These are phyloP conservation scores for Geotrichum carabidarum DNA, from an alignment of 1,139 yeast species.

Conservation along the genomic window DNA sequence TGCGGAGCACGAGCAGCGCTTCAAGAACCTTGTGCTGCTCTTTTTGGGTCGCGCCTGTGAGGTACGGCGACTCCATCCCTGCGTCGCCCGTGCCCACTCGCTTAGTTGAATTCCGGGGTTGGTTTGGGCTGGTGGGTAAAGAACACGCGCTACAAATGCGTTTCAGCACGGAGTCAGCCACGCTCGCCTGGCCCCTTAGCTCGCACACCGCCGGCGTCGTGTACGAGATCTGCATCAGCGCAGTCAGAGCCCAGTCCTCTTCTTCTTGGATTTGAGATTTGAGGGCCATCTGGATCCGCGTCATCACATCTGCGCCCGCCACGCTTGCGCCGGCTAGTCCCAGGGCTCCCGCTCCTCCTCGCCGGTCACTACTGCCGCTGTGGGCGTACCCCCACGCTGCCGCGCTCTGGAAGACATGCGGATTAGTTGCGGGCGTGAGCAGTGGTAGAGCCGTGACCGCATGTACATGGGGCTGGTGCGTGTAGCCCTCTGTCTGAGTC, in stretches of 20 bases:
- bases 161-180: neutral
- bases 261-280: constrained; percentile 56
- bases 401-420: constrained; percentile 31
- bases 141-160: constrained; percentile 25
- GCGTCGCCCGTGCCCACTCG: too few species aligned
- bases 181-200: constrained; percentile 4
- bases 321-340: constrained; percentile 30
- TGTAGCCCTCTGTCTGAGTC: neutral
- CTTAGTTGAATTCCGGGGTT: too few species aligned
- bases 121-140: constrained; percentile 14
- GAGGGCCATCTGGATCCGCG: constrained; percentile 60
- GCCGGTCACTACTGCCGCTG: constrained; percentile 9
- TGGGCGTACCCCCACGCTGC: constrained; percentile 18
- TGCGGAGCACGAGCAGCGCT: constrained; percentile 66
- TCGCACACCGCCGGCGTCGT: constrained; percentile 11
- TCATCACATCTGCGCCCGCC: constrained; percentile 38
- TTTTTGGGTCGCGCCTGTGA: constrained; percentile 26
- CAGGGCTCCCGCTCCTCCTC: constrained; percentile 1
- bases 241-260: constrained; percentile 59
- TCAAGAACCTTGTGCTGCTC: constrained; percentile 50
- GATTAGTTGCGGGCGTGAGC: constrained; percentile 36
- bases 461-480: constrained; percentile 9
- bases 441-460: constrained; percentile 31
- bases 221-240: constrained; percentile 53
- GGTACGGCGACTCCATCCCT: constrained; percentile 25